Conservation (phyloP, 2,329 filamentous ascomycete species). For the Biscogniauxia marginata region DNA sequence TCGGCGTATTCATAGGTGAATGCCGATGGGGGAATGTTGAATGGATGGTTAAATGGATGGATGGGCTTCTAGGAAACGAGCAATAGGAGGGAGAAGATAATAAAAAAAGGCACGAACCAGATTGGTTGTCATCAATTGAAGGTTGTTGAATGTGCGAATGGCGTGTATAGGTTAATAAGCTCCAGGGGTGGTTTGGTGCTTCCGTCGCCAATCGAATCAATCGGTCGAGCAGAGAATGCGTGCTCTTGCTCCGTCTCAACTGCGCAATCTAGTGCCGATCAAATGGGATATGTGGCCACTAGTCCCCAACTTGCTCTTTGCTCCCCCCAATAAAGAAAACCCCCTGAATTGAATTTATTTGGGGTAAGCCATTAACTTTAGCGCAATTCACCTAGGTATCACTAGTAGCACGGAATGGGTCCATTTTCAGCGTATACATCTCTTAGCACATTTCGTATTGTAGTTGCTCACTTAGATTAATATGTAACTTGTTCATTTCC, state of each 20-base stretch:
- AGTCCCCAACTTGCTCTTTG: background rate
- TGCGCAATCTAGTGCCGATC: background rate
- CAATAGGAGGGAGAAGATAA: background rate
- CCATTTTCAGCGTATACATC: too few species aligned
- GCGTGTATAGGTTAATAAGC: too few species aligned
- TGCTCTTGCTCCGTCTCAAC: background rate
- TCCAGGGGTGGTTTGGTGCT: background rate
- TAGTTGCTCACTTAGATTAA: too few species aligned
- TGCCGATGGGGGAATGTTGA: background rate
- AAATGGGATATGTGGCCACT: background rate
- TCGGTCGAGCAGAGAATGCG: background rate
- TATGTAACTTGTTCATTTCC: too few species aligned
- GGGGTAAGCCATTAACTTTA: background rate
- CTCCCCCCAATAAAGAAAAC: too few species aligned
- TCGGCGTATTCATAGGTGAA: background rate
- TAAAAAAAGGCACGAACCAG: background rate
- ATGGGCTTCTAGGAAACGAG: conserved; percentile 1
- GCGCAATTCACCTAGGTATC: too few species aligned
- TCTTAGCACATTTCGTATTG: too few species aligned
- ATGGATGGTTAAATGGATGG: background rate
- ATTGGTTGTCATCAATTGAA: background rate
- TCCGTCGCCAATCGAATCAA: background rate
- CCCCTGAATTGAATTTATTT: background rate
- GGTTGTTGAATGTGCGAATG: too few species aligned
- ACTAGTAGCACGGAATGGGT: too few species aligned